Conservation (phyloP, 768 basidiomycete genomes). For the Psilocybe subaeruginosa region DNA sequence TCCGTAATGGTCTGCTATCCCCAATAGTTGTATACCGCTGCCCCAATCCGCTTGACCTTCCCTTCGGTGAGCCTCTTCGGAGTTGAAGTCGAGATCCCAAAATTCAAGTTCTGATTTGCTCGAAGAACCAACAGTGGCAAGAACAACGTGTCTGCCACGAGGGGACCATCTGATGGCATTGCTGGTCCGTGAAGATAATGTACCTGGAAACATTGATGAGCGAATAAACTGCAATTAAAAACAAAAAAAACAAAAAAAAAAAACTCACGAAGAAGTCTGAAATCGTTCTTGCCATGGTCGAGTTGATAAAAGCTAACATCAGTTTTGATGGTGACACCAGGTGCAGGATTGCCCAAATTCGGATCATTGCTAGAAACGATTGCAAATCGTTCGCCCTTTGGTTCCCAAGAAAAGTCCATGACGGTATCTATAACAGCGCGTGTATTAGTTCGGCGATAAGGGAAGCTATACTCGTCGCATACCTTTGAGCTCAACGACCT, state of each 20-base stretch:
- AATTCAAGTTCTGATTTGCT: slow-evolving; percentile 98
- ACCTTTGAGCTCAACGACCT: slow-evolving; percentile 98
- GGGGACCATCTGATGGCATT: slow-evolving; percentile 98
- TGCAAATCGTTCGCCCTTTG: slow-evolving; percentile 95
- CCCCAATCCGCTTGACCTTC: slow-evolving; percentile 79
- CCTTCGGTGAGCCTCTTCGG: slow-evolving; percentile 52
- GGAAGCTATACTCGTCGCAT: neutral
- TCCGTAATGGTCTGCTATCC: slow-evolving; percentile 92
- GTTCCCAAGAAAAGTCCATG: slow-evolving; percentile 98
- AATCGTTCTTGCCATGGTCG: slow-evolving; percentile 91
- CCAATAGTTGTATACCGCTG: slow-evolving; percentile 81
- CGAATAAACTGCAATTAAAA: neutral
- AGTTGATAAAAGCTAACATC: slow-evolving; percentile 96
- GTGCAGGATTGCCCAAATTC: slow-evolving; percentile 86
- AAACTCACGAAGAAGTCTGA: slow-evolving; percentile 79
- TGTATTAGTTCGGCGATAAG: slow-evolving; percentile 5
- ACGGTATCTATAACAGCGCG: slow-evolving; percentile 69
- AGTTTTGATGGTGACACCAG: slow-evolving; percentile 94
- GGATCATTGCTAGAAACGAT: slow-evolving; percentile 95
- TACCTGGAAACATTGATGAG: slow-evolving; percentile 46
- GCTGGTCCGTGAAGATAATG: slow-evolving; percentile 79
- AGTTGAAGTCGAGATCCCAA: slow-evolving; percentile 95
- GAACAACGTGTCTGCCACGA: slow-evolving; percentile 91
- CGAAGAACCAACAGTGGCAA: slow-evolving; percentile 94
- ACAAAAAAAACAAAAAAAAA: neutral